Base-by-base conservation (phyloP, 208 protist species). In the Phytomonas sp. region DNA sequence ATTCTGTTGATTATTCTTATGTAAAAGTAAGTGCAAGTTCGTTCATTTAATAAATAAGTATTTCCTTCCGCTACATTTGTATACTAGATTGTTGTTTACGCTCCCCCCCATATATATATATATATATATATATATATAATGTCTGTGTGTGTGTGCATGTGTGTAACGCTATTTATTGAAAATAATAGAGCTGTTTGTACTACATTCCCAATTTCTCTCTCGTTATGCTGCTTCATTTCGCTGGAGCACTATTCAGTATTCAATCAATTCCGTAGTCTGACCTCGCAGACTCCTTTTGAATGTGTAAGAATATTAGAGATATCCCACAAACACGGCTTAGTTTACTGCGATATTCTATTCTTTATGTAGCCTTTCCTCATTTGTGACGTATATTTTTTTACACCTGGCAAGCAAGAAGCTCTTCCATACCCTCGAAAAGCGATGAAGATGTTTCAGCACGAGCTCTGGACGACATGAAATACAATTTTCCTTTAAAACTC, bases 71-170 rank as follows among this genome's bases (percentile, higher is more conserved):
- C 13, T 20, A 17, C 11, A 34, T 1, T 64, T 64, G 60, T 20
- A 64, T 15, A 64, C 13, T 64, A 64, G 3, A 80, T 36, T 64
- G 66, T 32, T 37, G 59, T 68, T 67, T 51, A 72, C 30, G 15
- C 33, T 36, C 0, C 23, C 5, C 5, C 28, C 40, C 6, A 68
- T 72, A 43, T 53, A 40, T 67, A 70, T 33, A 59, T 69, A 66
- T 70, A 0, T 31, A 31, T 77, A 32, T 65, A 23, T 78, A 31
- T 40, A 34, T 67, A 6, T 76, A 11, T 76, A 67, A 61, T 37
- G 29, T 53, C 53, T 51, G 29, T 33, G 26, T 60, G 43, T 20
- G 29, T 0, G 33, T 70, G 46, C 60, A 11, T 63, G 20, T 64
- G n/a, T 64, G 62, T 62, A 53, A 46, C 30, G 65, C 36, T 36